Base-by-base conservation (phyloP, 306 rosid species). In the Cucurbita moschata region DNA sequence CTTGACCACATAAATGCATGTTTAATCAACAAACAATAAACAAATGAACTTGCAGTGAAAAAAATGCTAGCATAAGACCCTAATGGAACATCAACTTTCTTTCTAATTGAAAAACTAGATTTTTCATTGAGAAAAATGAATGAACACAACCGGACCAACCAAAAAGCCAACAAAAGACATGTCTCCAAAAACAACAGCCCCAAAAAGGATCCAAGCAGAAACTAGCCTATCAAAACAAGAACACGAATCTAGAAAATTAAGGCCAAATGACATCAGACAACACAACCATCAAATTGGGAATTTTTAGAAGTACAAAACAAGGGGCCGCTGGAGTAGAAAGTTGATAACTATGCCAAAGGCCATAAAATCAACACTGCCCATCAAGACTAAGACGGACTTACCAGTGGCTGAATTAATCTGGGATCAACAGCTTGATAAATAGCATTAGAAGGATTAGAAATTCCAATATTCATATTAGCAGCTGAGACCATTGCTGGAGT, bases 401-500 rank as follows among this genome's bases (percentile, higher is more conserved):
- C 96, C 92, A 67, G 80, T 80, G 90, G 80, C 66, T 83, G 92
- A 74, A 89, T 80, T 74, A 94, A 81, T 79, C 92, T 80, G 52
- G 90, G 86, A 62, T 91, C 90, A 72, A 87, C 72, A 58, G 90
- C 83, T 79, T 89, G 97, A 84, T 94, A 94, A 49, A 91, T 49
- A 73, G 96, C 83, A 15, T 83, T 74, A 65, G 90, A 84, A 44
- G 93, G 88, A 83, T 85, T 89, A 46, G 82, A 79, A 83, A 79
- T 80, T 69, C 94, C 97, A 39, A 86, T n/a, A 84, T 83, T 87
- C 62, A 88, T 83, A 82, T 85, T 85, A 72, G 91, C 80, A 63
- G 93, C 77, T 72, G 97, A 74, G 59, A 86, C 75, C 35, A 87
- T 38, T 78, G 86, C 89, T 79, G 88, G 80, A 37, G 81, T 75